Evolutionary conservation across 345 rosid genomes (phyloP).

Genomic region (Pistacia integerrima): DNA sequence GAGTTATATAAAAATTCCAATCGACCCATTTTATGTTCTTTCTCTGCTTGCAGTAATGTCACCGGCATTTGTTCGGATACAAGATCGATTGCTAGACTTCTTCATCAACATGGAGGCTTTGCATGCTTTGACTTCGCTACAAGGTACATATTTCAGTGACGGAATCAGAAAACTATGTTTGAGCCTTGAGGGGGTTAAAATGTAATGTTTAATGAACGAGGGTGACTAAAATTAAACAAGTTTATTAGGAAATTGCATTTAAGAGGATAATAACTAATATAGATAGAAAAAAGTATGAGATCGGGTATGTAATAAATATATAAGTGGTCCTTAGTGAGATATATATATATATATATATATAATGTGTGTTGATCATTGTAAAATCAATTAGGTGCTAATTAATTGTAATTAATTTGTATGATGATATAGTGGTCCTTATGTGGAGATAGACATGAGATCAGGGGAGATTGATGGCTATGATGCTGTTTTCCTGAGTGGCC

Average conservation of each 20-base stretch:
- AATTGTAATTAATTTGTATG: no score
- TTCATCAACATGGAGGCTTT: conserved; percentile 51
- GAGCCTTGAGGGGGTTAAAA: no score
- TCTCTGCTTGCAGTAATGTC: conserved; percentile 64
- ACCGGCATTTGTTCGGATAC: conserved; percentile 50
- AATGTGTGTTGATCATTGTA: no score
- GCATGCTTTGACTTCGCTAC: conserved; percentile 65
- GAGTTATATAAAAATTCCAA: conserved; percentile 22
- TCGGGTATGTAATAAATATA: no score
- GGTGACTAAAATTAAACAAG: no score
- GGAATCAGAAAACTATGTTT: no score
- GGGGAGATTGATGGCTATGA: conserved; percentile 57
- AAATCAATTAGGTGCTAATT: neutral
- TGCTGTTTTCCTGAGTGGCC: conserved; percentile 54
- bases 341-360: no score
- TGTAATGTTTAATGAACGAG: no score
- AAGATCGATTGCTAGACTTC: conserved; percentile 43
- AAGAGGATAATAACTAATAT: no score
- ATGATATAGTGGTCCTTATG: conserved; percentile 27
- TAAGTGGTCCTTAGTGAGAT: no score
- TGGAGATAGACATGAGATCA: conserved; percentile 38
- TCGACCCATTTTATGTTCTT: conserved; percentile 55
- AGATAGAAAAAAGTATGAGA: no score
- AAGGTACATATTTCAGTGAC: conserved; percentile 27
- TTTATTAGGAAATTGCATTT: no score